Evolutionary conservation across 2,329 filamentous ascomycete species (phyloP), one percentile per base, ranked within the genome.

Genomic region (Ceratocystis papillata): DNA sequence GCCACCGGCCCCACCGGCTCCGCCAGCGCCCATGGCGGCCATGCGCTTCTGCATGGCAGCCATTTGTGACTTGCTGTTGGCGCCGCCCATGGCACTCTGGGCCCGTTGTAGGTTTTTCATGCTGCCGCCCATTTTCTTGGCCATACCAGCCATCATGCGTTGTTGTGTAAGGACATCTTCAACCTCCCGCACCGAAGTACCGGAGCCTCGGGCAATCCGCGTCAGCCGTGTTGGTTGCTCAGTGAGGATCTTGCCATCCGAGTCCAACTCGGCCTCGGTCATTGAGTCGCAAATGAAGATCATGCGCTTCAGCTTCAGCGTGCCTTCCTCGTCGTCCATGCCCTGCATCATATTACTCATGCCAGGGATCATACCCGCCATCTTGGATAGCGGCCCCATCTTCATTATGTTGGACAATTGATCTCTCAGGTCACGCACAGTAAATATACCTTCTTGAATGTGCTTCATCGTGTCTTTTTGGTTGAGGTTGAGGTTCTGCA

Each of bases 381-480:
- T 95, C 75, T 99, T 97, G 20, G 89, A 95, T 1, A 99, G 78
- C 0, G 94, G 94, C 0, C 94, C 94, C 94, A 99, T 97, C 79
- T 99, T 99, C 91, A 97, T 96, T 73, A 99, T 96, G 73, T 97
- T 97, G 67, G 88, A 88, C 12, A 99, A 85, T 74, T 99, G 95
- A 74, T 99, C 94, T 22, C 94, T 86, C 70, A 99, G 82, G 74
- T 99, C 94, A 65, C 94, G 88, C 44, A 99, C 83, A 0, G 94
- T 96, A 76, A 97, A 99, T 69, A 96, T 92, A 66, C 94, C 94
- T 73, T 96, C 93, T 5, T 90, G 88, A 70, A 99, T 95, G 78
- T 99, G 93, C 80, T 99, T 99, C 82, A 99, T 96, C 2, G 94
- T 97, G 72, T 97, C 93, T 77, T 99, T 97, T 71, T 96, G 94